Conservation (phyloP, 2,329 filamentous ascomycete species). For the Ascochyta koolunga region DNA sequence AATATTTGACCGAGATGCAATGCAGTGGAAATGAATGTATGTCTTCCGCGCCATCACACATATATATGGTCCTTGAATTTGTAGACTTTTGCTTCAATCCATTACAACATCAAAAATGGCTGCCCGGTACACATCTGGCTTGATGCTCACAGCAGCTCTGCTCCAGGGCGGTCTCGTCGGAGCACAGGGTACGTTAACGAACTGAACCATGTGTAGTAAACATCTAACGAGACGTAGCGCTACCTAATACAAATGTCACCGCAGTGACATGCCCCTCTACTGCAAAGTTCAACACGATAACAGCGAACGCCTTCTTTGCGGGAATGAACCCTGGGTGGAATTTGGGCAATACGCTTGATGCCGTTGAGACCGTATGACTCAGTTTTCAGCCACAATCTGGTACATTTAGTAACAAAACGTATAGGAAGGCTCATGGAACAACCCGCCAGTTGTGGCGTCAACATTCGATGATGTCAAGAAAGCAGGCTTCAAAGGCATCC, state of each 20-base stretch:
- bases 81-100: neutral
- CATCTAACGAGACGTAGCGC: neutral
- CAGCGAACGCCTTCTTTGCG: constrained; percentile 55
- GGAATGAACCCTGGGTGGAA: constrained; percentile 65
- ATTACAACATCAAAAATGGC: neutral
- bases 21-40: neutral
- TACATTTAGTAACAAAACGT: neutral
- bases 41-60: neutral
- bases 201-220: neutral
- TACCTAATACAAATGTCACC: constrained; percentile 22
- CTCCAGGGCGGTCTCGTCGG: constrained; percentile 21
- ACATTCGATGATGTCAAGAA: constrained; percentile 61
- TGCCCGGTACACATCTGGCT: constrained; percentile 2
- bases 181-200: constrained; percentile 20
- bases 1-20: constrained; percentile 6
- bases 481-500: constrained; percentile 63
- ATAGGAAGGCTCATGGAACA: constrained; percentile 64
- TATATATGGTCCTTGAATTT: constrained; percentile 1
- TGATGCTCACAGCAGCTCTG: constrained; percentile 19
- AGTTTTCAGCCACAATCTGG: neutral
- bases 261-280: constrained; percentile 44
- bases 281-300: constrained; percentile 53
- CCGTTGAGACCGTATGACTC: constrained; percentile 46
- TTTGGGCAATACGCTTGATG: constrained; percentile 65
- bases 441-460: constrained; percentile 55